Base-by-base conservation (phyloP, 257 asterid genomes). In the Solanum pimpinellifolium region DNA sequence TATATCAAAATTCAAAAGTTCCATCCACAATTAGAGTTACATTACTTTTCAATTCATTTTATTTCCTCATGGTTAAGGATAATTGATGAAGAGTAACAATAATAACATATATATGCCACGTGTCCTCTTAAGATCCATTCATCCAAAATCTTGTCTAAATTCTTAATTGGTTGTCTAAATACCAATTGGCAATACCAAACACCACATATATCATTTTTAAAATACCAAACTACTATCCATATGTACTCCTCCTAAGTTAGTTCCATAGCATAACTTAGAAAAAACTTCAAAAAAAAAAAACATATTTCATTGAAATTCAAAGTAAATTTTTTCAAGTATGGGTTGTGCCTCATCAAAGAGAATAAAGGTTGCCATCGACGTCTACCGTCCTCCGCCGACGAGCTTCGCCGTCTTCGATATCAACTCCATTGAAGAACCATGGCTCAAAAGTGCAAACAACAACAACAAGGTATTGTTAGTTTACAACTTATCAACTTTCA, bases 321-420 rank as follows among this genome's bases (percentile, higher is more conserved):
- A 76, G 20, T 76, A 23, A 37, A n/a, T 1, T 62, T 46, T 1
- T 7, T 27, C 27, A 16, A 47, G 6, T 9, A 95, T 96, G 99
- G 99, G 99, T 1, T 96, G 99, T 90, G 85, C 95, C 85, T 92
- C 98, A 3, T 96, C 99, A 49, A 96, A 94, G 84, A 84, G 93
- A 87, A 35, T 92, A 14, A 93, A 95, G 72, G 93, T 88, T 87
- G 86, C 93, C 88, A 88, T 82, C 74, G 98, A 92, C 14, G 96
- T 92, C 85, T 96, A 96, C 93, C 96, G 95, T 31, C 98, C 96
- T 1, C 90, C 98, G 4, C 96, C 98, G n/a, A 77, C 98, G 0
- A 91, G 98, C 91, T 93, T 95, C 88, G 93, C 95, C 20, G 91
- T 94, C 2, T 96, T 96, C 89, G 96, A 96, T 87, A 88, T 96